These are phyloP conservation scores for Aphanocladium album DNA, from an alignment of 2,329 filamentous ascomycete species.

Conservation along the genomic window DNA sequence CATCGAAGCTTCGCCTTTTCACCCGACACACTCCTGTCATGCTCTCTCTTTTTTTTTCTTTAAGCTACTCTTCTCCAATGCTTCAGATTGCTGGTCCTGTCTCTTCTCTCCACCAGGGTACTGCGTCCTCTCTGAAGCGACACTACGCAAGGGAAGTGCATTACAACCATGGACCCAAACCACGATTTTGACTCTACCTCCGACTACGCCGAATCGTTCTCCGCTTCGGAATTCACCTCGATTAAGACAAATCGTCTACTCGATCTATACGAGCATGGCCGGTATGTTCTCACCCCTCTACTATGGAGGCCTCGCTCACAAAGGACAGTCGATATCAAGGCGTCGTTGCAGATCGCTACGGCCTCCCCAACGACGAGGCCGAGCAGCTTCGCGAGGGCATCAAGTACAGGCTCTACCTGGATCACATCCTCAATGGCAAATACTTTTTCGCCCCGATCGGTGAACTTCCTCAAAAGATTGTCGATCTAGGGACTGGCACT, in stretches of 20 bases:
- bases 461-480: slow-evolving; percentile 41
- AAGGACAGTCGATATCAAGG: slow-evolving; percentile 43
- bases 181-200: background rate
- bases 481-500: slow-evolving; percentile 46
- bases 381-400: slow-evolving; percentile 46
- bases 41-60: background rate
- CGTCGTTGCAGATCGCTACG: slow-evolving; percentile 42
- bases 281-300: background rate
- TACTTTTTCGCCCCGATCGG: slow-evolving; percentile 41
- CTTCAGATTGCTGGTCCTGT: background rate
- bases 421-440: slow-evolving; percentile 40
- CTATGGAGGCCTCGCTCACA: background rate
- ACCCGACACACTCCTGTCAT: background rate
- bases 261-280: slow-evolving; percentile 7
- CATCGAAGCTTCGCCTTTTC: background rate
- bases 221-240: background rate
- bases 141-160: background rate
- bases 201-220: slow-evolving; percentile 6
- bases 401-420: slow-evolving; percentile 43
- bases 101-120: background rate
- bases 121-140: background rate
- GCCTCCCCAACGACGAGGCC: slow-evolving; percentile 47
- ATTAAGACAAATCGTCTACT: background rate
- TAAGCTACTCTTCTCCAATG: background rate
- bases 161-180: background rate